These are phyloP conservation scores for Plasmopara viticola DNA, from an alignment of 352 stramenopile genomes.

Conservation along the genomic window DNA sequence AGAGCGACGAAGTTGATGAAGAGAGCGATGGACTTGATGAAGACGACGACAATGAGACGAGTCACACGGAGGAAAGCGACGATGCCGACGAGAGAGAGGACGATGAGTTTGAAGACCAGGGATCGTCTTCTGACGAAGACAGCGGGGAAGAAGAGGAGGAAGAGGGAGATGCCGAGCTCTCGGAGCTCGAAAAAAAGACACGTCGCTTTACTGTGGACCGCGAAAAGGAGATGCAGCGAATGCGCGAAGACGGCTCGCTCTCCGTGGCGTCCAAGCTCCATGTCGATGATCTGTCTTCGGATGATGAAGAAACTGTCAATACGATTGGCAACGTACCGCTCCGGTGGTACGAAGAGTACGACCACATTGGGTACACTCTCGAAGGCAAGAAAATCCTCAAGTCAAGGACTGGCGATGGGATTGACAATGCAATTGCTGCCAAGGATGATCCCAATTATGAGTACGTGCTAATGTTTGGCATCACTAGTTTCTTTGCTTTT, in stretches of 20 bases:
- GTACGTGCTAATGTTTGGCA: slow-evolving; percentile 30
- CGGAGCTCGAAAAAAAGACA: slow-evolving; percentile 79
- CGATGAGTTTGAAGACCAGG: slow-evolving; percentile 83
- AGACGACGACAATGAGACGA: slow-evolving; percentile 27
- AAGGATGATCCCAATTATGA: slow-evolving; percentile 92
- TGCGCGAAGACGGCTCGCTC: slow-evolving; percentile 81
- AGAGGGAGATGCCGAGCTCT: slow-evolving; percentile 63
- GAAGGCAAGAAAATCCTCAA: slow-evolving; percentile 96
- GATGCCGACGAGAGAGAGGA: slow-evolving; percentile 55
- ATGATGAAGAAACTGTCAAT: slow-evolving; percentile 96
- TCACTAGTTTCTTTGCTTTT: background rate
- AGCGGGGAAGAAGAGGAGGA: slow-evolving; percentile 64
- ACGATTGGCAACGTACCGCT: slow-evolving; percentile 97
- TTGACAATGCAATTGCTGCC: slow-evolving; percentile 84
- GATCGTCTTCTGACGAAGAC: slow-evolving; percentile 73
- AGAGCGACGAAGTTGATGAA: too few relatives aligned
- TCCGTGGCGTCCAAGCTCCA: slow-evolving; percentile 88
- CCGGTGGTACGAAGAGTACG: slow-evolving; percentile 99
- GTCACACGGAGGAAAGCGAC: slow-evolving; percentile 58
- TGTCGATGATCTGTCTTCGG: slow-evolving; percentile 97
- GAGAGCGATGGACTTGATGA: too few relatives aligned
- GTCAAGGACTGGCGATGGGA: slow-evolving; percentile 82
- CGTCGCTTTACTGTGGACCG: slow-evolving; percentile 63
- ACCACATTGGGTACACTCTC: slow-evolving; percentile 99
- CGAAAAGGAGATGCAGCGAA: slow-evolving; percentile 73